These are phyloP conservation scores for Leccinum imitatum DNA, from an alignment of 768 basidiomycete genomes.

Conservation along the genomic window DNA sequence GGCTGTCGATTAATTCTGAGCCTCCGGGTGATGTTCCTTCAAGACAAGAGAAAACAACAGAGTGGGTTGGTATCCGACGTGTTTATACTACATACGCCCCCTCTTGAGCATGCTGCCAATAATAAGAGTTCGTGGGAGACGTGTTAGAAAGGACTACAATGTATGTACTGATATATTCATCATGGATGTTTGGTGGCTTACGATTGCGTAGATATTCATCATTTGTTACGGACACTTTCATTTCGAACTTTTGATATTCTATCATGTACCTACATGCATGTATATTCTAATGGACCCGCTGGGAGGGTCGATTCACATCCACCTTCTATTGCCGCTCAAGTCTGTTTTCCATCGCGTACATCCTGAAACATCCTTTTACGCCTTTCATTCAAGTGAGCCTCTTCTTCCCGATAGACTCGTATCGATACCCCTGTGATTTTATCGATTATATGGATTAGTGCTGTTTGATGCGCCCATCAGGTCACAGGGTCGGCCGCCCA, in stretches of 20 bases:
- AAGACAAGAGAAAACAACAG: slow-evolving; percentile 2
- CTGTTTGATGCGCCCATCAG: too few relatives aligned
- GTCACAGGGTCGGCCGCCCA: too few relatives aligned
- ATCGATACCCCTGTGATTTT: too few relatives aligned
- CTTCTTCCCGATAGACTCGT: too few relatives aligned
- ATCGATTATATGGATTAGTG: too few relatives aligned
- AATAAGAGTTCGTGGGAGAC: not conserved
- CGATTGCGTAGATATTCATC: not conserved
- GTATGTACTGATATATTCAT: not conserved
- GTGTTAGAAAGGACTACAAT: not conserved
- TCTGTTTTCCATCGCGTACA: not conserved
- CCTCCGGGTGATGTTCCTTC: not conserved
- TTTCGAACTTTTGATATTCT: not conserved
- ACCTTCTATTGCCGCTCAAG: not conserved
- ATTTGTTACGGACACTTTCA: not conserved
- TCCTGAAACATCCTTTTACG: not conserved
- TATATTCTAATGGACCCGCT: not conserved
- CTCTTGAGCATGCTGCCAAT: not conserved
- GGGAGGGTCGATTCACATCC: not conserved
- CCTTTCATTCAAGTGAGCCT: too few relatives aligned
- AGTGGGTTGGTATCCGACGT: not conserved
- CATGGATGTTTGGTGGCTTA: not conserved
- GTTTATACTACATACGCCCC: not conserved
- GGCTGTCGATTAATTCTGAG: not conserved
- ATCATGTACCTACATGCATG: not conserved